Evolutionary conservation across 139 green algal genomes (phyloP).

Genomic region (Haematococcus sp.): DNA sequence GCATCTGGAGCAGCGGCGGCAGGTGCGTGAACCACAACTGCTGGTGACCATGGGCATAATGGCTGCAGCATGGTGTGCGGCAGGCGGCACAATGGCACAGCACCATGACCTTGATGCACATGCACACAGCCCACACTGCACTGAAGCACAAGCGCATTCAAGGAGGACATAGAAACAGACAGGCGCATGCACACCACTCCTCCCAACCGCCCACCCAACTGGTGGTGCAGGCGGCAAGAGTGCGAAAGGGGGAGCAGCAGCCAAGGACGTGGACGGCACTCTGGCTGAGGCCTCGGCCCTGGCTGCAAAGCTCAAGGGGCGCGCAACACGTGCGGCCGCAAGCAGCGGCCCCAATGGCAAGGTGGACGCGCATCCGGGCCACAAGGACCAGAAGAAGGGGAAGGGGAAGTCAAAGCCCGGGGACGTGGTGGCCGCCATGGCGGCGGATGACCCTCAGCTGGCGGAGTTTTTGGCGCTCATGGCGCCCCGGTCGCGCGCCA

Average conservation of each 20-base stretch:
- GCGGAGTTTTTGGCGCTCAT: constrained; percentile 93
- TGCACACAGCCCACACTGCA: no score
- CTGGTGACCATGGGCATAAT: no score
- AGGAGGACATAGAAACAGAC: no score
- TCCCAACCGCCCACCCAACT: no score
- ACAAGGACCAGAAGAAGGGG: neutral
- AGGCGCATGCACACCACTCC: no score
- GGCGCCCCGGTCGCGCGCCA: constrained; percentile 66
- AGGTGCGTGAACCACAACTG: neutral
- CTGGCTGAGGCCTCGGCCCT: constrained; percentile 1
- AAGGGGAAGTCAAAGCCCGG: neutral
- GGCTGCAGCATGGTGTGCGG: no score
- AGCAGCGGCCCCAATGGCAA: neutral
- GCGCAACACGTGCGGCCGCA: neutral
- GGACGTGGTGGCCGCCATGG: neutral
- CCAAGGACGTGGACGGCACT: constrained; percentile 7
- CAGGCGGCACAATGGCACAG: no score
- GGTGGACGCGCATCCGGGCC: neutral
- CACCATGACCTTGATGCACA: no score
- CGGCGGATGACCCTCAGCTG: constrained; percentile 72
- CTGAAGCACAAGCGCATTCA: no score
- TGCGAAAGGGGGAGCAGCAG: neutral
- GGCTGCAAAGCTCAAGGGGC: neutral
- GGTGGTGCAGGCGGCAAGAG: neutral
- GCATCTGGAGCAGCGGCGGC: neutral